Conservation (phyloP, 768 basidiomycete species). For the Kondoa subrosea region DNA sequence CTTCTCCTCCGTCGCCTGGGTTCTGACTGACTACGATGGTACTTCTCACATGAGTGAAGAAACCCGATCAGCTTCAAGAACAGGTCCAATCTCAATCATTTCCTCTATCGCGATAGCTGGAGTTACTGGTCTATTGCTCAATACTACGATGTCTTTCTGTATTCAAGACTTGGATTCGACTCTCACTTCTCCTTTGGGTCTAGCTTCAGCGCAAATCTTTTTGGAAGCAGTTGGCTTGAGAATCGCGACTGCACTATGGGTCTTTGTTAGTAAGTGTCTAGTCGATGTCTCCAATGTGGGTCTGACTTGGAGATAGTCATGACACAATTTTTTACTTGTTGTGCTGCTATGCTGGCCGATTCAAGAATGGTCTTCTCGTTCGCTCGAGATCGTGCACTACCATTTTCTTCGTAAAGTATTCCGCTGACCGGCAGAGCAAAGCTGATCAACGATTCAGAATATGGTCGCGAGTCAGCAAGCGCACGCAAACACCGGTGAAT, state of each 20-base stretch:
- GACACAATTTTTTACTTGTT: not conserved
- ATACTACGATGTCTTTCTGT: not conserved
- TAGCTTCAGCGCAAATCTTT: not conserved
- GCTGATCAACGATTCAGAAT: not conserved
- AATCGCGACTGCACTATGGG: not conserved
- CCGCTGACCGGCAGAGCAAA: too few relatives aligned
- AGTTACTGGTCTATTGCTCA: not conserved
- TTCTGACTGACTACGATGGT: constrained; percentile 2
- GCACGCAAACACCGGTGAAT: not conserved
- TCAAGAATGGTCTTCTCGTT: not conserved
- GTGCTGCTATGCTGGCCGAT: not conserved
- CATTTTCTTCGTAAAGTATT: not conserved
- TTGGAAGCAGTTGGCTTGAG: not conserved
- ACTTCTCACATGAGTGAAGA: not conserved
- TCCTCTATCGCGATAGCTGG: not conserved
- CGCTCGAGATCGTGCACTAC: constrained; percentile 1
- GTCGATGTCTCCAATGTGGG: not conserved
- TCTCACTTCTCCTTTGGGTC: not conserved
- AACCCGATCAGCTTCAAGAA: not conserved
- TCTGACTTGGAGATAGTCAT: not conserved
- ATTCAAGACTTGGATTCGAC: not conserved
- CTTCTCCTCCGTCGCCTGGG: not conserved
- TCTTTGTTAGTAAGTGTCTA: constrained; percentile 1
- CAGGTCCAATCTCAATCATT: not conserved
- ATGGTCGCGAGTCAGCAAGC: not conserved